Base-by-base conservation (phyloP, 305 asterid species). In the Petunia hybrid region DNA sequence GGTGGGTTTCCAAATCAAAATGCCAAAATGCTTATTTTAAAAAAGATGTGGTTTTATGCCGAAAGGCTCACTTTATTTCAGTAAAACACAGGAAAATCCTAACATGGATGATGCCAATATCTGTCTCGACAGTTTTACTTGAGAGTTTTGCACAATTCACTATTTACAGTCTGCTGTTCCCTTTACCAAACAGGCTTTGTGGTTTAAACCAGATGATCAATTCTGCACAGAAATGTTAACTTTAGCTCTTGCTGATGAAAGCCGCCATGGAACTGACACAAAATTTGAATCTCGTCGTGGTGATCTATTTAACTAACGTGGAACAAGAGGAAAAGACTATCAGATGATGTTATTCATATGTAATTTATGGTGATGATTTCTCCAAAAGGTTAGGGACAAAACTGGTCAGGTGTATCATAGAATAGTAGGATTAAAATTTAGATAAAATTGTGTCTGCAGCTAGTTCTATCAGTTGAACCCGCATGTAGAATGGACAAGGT, bases 171-270 rank as follows among this genome's bases (percentile, higher is more conserved):
- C 63, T 73, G 12, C 12, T 12, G 61, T 38, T 7, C 80, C 8
- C 13, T 82, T 60, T 79, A 36, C 53, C 46, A 40, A 73, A 85
- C 95, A 96, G 97, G 98, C 98, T 41, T 86, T 94, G 60, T 89
- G 96, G 98, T 91, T 93, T 60, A 92, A 93, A 81, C 86, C 99
- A 8, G 92, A 93, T 36, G 97, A 97, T 73, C 94, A 93, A 14
- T 97, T 97, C 81, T 94, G 95, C 86, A 94, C 98, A 4, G 98
- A 94, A 82, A 92, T 97, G 99, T 84, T 97, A 85, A 92, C 95
- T 13, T 68, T 89, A 86, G 97, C 99, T 78, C 95, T 97, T 77
- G 89, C 82, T 14, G 99, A 92, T 61, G 99, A 97, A 84, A 86
- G 94, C 86, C 89, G 85, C 46, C 87, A 80, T 43, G 88, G 82